Percentiles rank a stretch among this genome's conserved stretches.
phyloP scores from a whole-genome alignment of 306 rosid species.

The Prosopis cineraria region DNA sequence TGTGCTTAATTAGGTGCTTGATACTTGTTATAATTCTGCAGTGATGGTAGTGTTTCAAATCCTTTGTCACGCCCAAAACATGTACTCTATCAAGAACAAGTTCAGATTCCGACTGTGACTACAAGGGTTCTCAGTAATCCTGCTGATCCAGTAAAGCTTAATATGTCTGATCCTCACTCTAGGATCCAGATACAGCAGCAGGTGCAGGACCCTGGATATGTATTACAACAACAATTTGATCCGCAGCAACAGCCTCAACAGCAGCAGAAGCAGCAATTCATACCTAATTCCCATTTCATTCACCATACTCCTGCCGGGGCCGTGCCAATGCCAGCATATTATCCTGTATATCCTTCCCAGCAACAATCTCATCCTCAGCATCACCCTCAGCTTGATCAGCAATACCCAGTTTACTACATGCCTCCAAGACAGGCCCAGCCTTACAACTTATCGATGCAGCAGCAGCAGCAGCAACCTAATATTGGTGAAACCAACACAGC shows the following conservation, averaged over 20 bases:
- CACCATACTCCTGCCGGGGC: conserved; percentile 62
- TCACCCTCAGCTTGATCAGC: conserved; percentile 70
- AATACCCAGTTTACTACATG: conserved; percentile 66
- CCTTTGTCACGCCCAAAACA: conserved; percentile 53
- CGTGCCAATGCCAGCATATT: conserved; percentile 57
- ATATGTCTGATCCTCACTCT: conserved; percentile 52
- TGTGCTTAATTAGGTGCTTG: conserved; percentile 30
- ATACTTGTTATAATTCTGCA: conserved; percentile 40
- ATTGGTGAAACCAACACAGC: conserved; percentile 48
- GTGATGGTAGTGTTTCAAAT: conserved; percentile 66
- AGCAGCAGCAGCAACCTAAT: conserved; percentile 44
- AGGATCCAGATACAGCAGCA: conserved; percentile 61
- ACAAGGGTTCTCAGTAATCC: conserved; percentile 47
- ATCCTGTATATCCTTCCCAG: conserved; percentile 70
- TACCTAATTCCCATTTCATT: conserved; percentile 61
- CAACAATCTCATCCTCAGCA: conserved; percentile 56
- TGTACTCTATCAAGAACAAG: conserved; percentile 63
- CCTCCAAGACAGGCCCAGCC: conserved; percentile 65
- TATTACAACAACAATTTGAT: conserved; percentile 62
- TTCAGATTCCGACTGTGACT: conserved; percentile 50
- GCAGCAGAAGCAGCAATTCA: conserved; percentile 48
- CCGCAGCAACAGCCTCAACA: conserved; percentile 25
- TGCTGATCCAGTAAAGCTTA: conserved; percentile 48
- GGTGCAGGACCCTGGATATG: conserved; percentile 60
- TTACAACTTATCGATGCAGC: conserved; percentile 57